A percentile compares a stretch with the other conserved stretches of the same genome.
Evolutionary conservation across 805 yeast species (phyloP).

Genomic region (Candida palmyrensis): DNA sequence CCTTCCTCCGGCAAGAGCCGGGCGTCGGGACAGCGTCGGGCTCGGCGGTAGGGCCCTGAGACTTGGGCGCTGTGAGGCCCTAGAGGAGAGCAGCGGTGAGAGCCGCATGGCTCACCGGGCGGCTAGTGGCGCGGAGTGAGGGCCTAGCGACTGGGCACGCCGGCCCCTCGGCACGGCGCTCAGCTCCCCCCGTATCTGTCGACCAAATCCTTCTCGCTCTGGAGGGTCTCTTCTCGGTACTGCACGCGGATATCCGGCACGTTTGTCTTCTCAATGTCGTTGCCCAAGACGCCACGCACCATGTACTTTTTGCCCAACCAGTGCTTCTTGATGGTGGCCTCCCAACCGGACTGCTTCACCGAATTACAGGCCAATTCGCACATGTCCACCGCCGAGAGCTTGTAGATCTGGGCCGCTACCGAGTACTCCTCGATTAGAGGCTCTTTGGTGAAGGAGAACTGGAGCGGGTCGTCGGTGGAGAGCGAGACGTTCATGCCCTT

Average conservation of each 20-base stretch:
- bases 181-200: constrained; percentile 57
- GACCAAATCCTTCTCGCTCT: constrained; percentile 65
- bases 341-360: constrained; percentile 93
- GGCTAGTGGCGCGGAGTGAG: no score
- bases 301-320: constrained; percentile 79
- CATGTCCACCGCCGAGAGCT: constrained; percentile 92
- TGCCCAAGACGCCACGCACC: constrained; percentile 64
- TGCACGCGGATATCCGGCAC: constrained; percentile 86
- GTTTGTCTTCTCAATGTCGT: constrained; percentile 89
- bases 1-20: no score
- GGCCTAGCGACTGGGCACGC: no score
- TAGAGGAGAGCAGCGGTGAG: no score
- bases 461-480: constrained; percentile 96
- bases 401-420: constrained; percentile 97
- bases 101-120: no score
- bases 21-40: no score
- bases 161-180: no score
- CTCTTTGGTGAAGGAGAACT: constrained; percentile 94
- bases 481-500: constrained; percentile 92
- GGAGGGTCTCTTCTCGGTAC: constrained; percentile 77
- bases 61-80: no score
- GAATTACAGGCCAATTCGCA: constrained; percentile 94
- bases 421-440: constrained; percentile 97
- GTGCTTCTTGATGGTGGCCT: constrained; percentile 75
- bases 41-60: no score